Evolutionary conservation across 2,329 filamentous ascomycete genomes (phyloP), one percentile per base, ranked within the genome.

Genomic region (Fusarium kyushuense): DNA sequence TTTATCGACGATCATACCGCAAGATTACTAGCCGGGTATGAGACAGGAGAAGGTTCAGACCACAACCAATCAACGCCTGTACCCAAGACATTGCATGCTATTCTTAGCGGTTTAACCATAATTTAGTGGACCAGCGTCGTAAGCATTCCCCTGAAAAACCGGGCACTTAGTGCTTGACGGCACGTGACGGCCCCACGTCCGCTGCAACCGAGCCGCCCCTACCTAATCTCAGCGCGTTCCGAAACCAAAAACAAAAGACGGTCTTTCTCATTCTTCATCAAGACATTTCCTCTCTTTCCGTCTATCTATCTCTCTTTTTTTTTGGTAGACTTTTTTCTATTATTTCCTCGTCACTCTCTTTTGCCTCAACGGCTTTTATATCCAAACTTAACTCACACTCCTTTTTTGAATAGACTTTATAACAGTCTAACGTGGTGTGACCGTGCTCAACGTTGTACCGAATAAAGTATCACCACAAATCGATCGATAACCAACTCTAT

Each of bases 261-360:
- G 46, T 27, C 49, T 69, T 43, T 46, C 46, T 54, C 54, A 61
- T 70, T 61, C 63, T 65, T 54, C 61, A 58, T 56, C 53, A 19
- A 32, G 16, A 51, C 35, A 63, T 56, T 38, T 56, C 41, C 25
- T 58, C 32, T 40, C 42, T 47, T 58, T 58, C 43, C 25, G 27
- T 60, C 30, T 54, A 66, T 65, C 55, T 65, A 55, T 72, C 52
- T 42, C 14, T 41, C 38, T 42, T 65, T 46, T 58, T 59, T 65
- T 60, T 48, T 59, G 61, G 52, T 57, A 58, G 65, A 62, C 66
- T 62, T 70, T 72, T 63, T 61, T 8, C 7, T 60, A 64, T 55
- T 70, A 67, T 55, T 70, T 66, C 56, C 65, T 65, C 58, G 69
- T 72, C 67, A 67, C 59, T 74, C 68, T 70, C 69, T 73, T 62